Evolutionary conservation across 495 filamentous ascomycete species (phyloP).

Genomic region (Podospora didyma): DNA sequence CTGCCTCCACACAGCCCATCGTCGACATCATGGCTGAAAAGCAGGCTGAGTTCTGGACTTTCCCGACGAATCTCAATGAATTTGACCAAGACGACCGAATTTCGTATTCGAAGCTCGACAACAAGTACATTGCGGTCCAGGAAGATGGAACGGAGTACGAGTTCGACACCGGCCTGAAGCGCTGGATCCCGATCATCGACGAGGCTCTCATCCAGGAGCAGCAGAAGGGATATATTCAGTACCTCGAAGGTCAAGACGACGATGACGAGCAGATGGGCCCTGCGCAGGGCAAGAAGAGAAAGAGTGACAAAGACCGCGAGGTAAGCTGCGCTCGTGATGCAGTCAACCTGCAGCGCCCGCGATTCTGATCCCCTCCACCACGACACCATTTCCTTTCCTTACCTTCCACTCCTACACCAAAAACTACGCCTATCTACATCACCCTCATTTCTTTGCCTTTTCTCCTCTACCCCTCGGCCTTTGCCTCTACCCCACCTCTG

Average conservation of each 20-base stretch:
- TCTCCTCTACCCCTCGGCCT: too few relatives aligned
- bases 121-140: slow-evolving; percentile 78
- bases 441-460: too few relatives aligned
- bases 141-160: slow-evolving; percentile 84
- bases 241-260: slow-evolving; percentile 58
- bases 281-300: slow-evolving; percentile 62
- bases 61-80: slow-evolving; percentile 67
- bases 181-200: slow-evolving; percentile 81
- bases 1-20: not conserved
- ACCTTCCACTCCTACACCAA: too few relatives aligned
- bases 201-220: slow-evolving; percentile 77
- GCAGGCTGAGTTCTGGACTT: slow-evolving; percentile 38
- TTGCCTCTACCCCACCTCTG: too few relatives aligned
- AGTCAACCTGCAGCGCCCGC: slow-evolving; percentile 10
- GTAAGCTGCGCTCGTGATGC: slow-evolving; percentile 42
- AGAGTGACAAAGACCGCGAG: slow-evolving; percentile 62
- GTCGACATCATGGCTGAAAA: not conserved
- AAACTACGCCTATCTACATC: too few relatives aligned
- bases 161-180: slow-evolving; percentile 64
- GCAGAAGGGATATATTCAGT: slow-evolving; percentile 59
- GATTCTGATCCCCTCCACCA: slow-evolving; percentile 9
- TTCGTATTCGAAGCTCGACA: slow-evolving; percentile 75
- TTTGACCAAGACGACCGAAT: slow-evolving; percentile 83
- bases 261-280: slow-evolving; percentile 30
- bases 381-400: not conserved